Conservation (phyloP, 106 monocot species). For the Acanthochlamys bracteata region DNA sequence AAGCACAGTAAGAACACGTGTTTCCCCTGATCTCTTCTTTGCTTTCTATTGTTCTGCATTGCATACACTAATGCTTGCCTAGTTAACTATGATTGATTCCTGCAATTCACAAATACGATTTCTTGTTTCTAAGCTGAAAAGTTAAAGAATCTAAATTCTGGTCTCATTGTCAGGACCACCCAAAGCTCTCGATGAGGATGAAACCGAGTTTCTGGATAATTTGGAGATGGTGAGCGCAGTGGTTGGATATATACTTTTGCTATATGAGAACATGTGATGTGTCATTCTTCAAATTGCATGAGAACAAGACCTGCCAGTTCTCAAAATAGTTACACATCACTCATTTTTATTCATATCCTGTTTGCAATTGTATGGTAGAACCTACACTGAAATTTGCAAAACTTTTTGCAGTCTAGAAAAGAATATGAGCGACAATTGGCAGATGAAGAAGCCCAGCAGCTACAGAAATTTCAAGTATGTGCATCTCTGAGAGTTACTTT, state of each 20-base stretch:
- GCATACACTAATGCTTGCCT: not conserved
- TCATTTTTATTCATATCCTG: not conserved
- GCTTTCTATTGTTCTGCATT: not conserved
- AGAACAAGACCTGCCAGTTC: not conserved
- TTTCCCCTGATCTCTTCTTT: too few species aligned
- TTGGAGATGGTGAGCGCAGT: slow-evolving; percentile 65
- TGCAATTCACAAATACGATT: not conserved
- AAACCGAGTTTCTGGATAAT: slow-evolving; percentile 89
- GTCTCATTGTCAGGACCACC: slow-evolving; percentile 70
- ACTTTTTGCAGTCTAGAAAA: slow-evolving; percentile 48
- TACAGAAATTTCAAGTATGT: slow-evolving; percentile 71
- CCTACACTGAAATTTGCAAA: not conserved
- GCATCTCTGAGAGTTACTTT: not conserved
- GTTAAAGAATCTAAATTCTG: not conserved
- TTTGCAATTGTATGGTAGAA: too few species aligned
- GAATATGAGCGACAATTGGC: slow-evolving; percentile 70
- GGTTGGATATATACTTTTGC: slow-evolving; percentile 12
- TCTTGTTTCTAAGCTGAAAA: too few species aligned
- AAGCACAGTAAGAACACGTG: slow-evolving; percentile 98
- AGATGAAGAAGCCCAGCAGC: slow-evolving; percentile 69
- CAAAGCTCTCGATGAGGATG: slow-evolving; percentile 96
- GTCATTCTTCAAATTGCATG: not conserved
- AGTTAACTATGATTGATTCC: not conserved
- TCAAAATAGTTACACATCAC: too few species aligned
- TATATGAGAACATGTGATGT: slow-evolving; percentile 24